Base-by-base conservation (phyloP, 2,329 filamentous ascomycete species). In the Stachybotrys elegans region DNA sequence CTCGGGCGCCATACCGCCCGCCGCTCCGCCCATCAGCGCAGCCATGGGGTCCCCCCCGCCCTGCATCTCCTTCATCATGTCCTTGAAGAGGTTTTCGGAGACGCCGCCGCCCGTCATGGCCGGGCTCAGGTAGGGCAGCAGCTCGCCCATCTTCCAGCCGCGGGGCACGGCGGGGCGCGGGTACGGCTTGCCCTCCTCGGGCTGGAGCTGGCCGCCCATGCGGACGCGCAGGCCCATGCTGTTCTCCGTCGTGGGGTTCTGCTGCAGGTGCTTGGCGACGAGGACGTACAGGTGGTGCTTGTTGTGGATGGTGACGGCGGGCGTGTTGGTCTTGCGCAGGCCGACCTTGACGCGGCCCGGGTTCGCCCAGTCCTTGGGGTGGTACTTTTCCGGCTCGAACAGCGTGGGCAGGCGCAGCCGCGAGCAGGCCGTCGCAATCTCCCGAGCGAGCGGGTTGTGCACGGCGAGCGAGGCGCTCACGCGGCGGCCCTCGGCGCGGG, bases 281-380 rank as follows among this genome's bases (percentile, higher is more conserved):
- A 93, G 76, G 44, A 84, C 76, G 67, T 91, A 95, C 44, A 98
- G 81, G 59, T 95, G 88, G 62, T 94, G 87, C 70, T 97, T 89
- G 66, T 75, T 81, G 63, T 81, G 84, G 44, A 95, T 63, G 58
- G 77, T 60, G 17, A 83, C 75, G 11, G 47, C 43, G 12, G 51
- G 44, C 32, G 55, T 43, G 38, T 51, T 52, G 47, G 48, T 56
- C 51, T 63, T 69, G 63, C 81, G 85, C n/a, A 96, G 71, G 58
- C 84, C 70, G 40, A 97, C 81, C 55, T 88, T 83, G 50, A 97
- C 88, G 47, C 93, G 78, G 4, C 93, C 93, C 12, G 93, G 93
- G 70, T 98, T 98, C 45, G 86, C 84, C 93, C 93, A 98, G 72
- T 98, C 93, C 69, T 93, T 92, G 6, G 93, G 93, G 67, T 98